phyloP scores from a whole-genome alignment of 2,329 filamentous ascomycete species.

The Aspergillus jensenii region DNA sequence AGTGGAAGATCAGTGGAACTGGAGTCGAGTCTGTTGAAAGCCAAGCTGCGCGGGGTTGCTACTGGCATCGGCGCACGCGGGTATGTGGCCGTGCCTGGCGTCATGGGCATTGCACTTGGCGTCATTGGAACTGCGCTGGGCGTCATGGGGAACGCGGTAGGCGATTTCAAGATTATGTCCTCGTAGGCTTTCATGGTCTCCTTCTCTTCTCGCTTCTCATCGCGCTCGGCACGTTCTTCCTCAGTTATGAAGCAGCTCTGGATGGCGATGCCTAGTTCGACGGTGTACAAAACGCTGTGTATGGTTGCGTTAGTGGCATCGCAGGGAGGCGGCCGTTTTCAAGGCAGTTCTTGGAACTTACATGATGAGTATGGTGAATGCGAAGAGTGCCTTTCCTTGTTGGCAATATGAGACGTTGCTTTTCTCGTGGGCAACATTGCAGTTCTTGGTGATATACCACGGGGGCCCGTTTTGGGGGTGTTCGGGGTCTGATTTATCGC shows the following conservation, averaged over 20 bases:
- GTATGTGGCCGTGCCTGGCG: neutral
- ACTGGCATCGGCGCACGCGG: constrained; percentile 17
- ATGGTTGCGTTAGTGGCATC: constrained; percentile 11
- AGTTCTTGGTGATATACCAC: constrained; percentile 65
- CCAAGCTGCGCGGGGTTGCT: constrained; percentile 40
- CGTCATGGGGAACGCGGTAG: constrained; percentile 33
- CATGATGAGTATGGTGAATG: constrained; percentile 56
- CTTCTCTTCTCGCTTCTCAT: constrained; percentile 37
- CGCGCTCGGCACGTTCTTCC: constrained; percentile 34
- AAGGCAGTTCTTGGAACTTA: constrained; percentile 32
- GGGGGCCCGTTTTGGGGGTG: constrained; percentile 57
- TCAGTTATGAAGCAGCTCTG: constrained; percentile 48
- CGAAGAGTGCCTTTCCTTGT: constrained; percentile 61
- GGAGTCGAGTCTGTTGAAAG: constrained; percentile 42
- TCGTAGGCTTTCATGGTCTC: constrained; percentile 42
- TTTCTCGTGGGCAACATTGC: constrained; percentile 50
- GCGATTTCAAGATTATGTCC: constrained; percentile 41
- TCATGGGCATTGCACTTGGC: neutral
- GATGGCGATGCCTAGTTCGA: constrained; percentile 49
- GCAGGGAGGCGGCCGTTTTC: no score
- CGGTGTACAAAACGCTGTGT: constrained; percentile 50
- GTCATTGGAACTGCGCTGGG: constrained; percentile 18
- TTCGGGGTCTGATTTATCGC: constrained; percentile 58
- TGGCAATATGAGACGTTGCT: constrained; percentile 55
- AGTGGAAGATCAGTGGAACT: constrained; percentile 41